Evolutionary conservation across 345 rosid genomes (phyloP), one percentile per base, ranked within the genome.

Genomic region (Erodium maritimum): DNA sequence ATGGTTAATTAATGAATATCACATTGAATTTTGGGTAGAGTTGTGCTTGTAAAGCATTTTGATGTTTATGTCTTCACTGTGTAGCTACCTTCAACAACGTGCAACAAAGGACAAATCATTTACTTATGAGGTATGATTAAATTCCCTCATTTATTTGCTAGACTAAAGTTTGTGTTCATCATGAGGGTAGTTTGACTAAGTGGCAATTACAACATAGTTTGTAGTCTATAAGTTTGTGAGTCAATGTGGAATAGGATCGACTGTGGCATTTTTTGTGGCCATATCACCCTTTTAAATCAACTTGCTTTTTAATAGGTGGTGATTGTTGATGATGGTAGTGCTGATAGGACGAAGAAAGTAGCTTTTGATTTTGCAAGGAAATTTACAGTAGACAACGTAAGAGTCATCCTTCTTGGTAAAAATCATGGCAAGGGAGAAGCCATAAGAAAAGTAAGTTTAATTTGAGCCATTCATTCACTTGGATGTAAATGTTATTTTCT

Each of bases 341-440:
- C 65, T 56, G 99, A 94, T 78, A 84, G 77, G 23, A 94, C 99
- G 25, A 82, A 82, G 68, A 79, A 76, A 72, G 95, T 90, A 61
- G 99, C 90, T 55, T 80, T 87, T 69, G 88, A 79, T 66, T 90
- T 69, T 67, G 83, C 83, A 34, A 87, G 71, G 75, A 89, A 79
- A 67, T 67, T 87, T 67, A 65, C 96, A 5, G 85, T 90, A 63
- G 90, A 90, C 63, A 85, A 69, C 59, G 81, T 94, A 46, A 85
- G 99, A 71, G 69, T 77, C 61, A 84, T 94, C 76, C 86, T 89
- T 61, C 96, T 94, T 51, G 97, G 99, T 23, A 83, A 71, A 69
- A 94, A 94, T 74, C 96, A 85, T 62, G 99, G 99, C 42, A 93
- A 93, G 77, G 99, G 99, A 73, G 99, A 93, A 74, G 99, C 99